Conservation (phyloP, 108 stramenopile species). For the Cyclotella distinguenda region DNA sequence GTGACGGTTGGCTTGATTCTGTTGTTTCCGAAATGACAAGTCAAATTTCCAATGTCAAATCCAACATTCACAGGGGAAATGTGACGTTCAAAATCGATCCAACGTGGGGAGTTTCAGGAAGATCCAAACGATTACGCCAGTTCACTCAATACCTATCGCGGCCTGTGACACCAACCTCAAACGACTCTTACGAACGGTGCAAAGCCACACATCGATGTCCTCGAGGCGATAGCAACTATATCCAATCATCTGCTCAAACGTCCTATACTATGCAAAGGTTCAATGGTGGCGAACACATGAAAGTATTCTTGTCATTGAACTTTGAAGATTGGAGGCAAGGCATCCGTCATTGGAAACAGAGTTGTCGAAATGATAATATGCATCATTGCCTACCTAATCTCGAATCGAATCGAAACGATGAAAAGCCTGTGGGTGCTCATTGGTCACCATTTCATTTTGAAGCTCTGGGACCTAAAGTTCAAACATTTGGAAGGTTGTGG, state of each 20-base stretch:
- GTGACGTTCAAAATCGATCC: slow-evolving; percentile 65
- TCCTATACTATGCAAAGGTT: slow-evolving; percentile 54
- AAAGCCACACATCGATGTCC: slow-evolving; percentile 77
- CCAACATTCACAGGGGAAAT: slow-evolving; percentile 66
- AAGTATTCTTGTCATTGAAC: slow-evolving; percentile 43
- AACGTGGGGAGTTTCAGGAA: slow-evolving; percentile 66
- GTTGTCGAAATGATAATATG: slow-evolving; percentile 12
- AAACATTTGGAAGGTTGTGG: slow-evolving; percentile 27
- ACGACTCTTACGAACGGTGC: slow-evolving; percentile 67
- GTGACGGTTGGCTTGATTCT: slow-evolving; percentile 21
- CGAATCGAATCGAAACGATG: slow-evolving; percentile 3
- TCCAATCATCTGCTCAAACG: slow-evolving; percentile 36
- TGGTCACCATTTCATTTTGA: slow-evolving; percentile 53
- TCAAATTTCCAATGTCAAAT: slow-evolving; percentile 55
- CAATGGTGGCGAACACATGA: slow-evolving; percentile 39
- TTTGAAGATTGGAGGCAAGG: slow-evolving; percentile 70
- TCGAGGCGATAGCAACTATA: slow-evolving; percentile 58
- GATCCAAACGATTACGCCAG: slow-evolving; percentile 26
- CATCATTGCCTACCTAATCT: slow-evolving; percentile 24
- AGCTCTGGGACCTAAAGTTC: slow-evolving; percentile 43
- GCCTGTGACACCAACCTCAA: slow-evolving; percentile 33
- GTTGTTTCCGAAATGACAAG: slow-evolving; percentile 36
- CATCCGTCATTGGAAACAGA: slow-evolving; percentile 24
- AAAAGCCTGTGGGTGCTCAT: slow-evolving; percentile 38
- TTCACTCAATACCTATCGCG: slow-evolving; percentile 32